Evolutionary conservation across 2,329 filamentous ascomycete genomes (phyloP), one percentile per base, ranked within the genome.

Genomic region (Colletotrichum paranaense): DNA sequence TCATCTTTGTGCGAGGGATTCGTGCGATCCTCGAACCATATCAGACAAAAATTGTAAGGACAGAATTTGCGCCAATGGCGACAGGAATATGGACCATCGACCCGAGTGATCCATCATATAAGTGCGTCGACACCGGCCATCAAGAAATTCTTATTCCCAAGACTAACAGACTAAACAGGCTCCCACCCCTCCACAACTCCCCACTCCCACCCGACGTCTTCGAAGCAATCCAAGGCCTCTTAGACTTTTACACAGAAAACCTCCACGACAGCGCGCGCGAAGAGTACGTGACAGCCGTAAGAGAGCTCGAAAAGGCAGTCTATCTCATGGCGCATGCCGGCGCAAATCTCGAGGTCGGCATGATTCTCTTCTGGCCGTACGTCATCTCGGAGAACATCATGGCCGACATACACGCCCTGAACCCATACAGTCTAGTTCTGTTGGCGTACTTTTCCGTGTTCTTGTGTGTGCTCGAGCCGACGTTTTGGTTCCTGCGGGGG

Each of bases 401-500:
- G 26, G 49, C 76, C n/a, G 80, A 81, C 66, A 71, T 81, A 9
- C 67, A 70, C 9, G 72, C 77, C 3, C 67, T 73, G 7, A 76
- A 67, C 2, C 77, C 78, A 1, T 77, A 78, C 19, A 78, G 78
- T 2, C 72, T 80, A 30, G 65, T 81, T 7, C 67, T 81, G 3
- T 62, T 81, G n/a, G 76, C 78, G 5, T 69, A 81, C 46, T 78
- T 77, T 32, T 67, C 75, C 16, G 71, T 81, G 0, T 72, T 77
- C 16, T 62, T 80, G n/a, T 75, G 78, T 26, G 62, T 73, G 5
- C 28, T 79, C 4, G 79, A 81, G 52, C 78, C 67, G 38, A 67
- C 55, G 16, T 80, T 76, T 63, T 81, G 80, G 80, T 79, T 68
- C 56, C 7, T 75, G 2, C 75, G 72, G 64, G 78, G 79, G 2